Percentiles rank a stretch among this genome's conserved stretches.
These are phyloP conservation scores for Glycine tomentella DNA, from an alignment of 306 rosid species.

Conservation along the genomic window DNA sequence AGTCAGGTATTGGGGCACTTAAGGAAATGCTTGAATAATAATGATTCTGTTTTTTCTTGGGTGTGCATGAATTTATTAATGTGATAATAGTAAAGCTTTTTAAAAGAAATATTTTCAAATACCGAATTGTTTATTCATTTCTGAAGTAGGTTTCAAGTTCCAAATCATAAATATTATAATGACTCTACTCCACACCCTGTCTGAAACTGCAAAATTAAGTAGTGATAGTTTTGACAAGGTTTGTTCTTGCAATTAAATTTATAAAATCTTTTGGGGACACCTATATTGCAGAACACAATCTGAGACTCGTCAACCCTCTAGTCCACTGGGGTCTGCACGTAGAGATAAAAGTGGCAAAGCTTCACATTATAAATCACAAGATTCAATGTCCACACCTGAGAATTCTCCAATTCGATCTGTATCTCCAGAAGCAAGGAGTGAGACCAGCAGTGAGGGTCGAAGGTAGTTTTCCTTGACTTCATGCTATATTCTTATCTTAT, in stretches of 20 bases:
- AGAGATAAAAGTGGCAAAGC: conserved; percentile 53
- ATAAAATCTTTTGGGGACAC: conserved; percentile 27
- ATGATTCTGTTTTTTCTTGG: conserved; percentile 23
- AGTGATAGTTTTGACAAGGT: conserved; percentile 22
- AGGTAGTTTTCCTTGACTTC: conserved; percentile 56
- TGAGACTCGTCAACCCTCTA: conserved; percentile 48
- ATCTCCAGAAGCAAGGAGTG: conserved; percentile 60
- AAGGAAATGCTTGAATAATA: conserved; percentile 8
- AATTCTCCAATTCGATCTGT: conserved; percentile 56
- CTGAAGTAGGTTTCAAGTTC: conserved; percentile 4
- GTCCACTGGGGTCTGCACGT: conserved; percentile 50
- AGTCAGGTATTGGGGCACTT: conserved; percentile 58
- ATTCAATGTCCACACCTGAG: conserved; percentile 47
- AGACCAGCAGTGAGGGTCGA: conserved; percentile 56
- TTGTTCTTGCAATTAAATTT: conserved; percentile 28
- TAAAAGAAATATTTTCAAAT: conserved; percentile 6
- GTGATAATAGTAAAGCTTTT: conserved; percentile 5
- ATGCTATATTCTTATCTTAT: conserved; percentile 14
- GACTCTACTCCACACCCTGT: not conserved
- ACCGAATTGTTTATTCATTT: conserved; percentile 14
- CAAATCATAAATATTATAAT: conserved; percentile 2
- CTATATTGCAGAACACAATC: conserved; percentile 55
- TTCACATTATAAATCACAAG: conserved; percentile 46
- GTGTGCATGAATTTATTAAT: conserved; percentile 21
- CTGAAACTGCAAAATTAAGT: conserved; percentile 8